These are phyloP conservation scores for Colletotrichum lentis DNA, from an alignment of 2,329 filamentous ascomycete genomes.

Conservation along the genomic window DNA sequence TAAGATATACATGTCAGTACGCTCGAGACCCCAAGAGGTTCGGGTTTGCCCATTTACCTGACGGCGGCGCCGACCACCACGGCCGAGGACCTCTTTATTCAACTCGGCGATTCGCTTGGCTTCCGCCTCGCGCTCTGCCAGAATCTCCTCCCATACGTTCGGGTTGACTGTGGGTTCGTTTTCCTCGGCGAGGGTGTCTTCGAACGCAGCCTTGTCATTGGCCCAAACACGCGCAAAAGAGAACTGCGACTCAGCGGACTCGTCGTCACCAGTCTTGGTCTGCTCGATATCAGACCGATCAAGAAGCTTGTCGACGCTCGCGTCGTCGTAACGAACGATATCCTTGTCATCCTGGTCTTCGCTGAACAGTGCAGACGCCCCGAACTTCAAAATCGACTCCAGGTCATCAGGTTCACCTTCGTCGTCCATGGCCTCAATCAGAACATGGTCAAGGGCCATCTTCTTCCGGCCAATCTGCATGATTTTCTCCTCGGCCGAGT, in stretches of 20 bases:
- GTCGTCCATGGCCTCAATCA: slow-evolving; percentile 94
- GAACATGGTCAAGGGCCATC: slow-evolving; percentile 91
- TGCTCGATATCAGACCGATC: slow-evolving; percentile 84
- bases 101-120: slow-evolving; percentile 76
- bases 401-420: slow-evolving; percentile 81
- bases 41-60: slow-evolving; percentile 51
- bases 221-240: slow-evolving; percentile 92
- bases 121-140: slow-evolving; percentile 63
- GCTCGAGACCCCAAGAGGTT: background rate
- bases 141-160: slow-evolving; percentile 88
- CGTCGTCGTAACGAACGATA: slow-evolving; percentile 82
- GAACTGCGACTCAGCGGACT: slow-evolving; percentile 79
- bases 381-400: slow-evolving; percentile 86
- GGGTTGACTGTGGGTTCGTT: slow-evolving; percentile 65
- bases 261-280: slow-evolving; percentile 69
- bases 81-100: slow-evolving; percentile 79
- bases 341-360: slow-evolving; percentile 70
- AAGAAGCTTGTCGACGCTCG: slow-evolving; percentile 87
- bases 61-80: slow-evolving; percentile 78
- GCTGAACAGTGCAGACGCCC: slow-evolving; percentile 85
- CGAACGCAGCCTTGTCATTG: slow-evolving; percentile 75
- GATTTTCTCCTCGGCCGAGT: slow-evolving; percentile 92
- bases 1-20: slow-evolving; percentile 35
- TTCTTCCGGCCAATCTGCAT: slow-evolving; percentile 96
- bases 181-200: slow-evolving; percentile 66